Percentiles rank a stretch among this genome's conserved stretches.
These are phyloP conservation scores for Claviceps paspali DNA, from an alignment of 2,329 filamentous ascomycete species.

Conservation along the genomic window DNA sequence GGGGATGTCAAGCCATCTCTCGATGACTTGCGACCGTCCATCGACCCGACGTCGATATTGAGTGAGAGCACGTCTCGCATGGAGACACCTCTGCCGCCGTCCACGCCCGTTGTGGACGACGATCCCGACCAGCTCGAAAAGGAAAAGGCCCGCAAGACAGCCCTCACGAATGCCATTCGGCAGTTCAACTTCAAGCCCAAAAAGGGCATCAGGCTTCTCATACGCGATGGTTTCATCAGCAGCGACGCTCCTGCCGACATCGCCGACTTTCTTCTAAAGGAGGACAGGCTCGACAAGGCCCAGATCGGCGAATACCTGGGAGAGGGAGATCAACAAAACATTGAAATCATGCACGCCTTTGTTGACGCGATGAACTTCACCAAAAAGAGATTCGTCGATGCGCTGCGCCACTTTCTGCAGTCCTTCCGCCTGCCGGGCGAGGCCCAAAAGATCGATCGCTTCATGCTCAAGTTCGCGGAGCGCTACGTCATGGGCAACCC, in stretches of 20 bases:
- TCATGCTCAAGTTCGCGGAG: slow-evolving; percentile 98
- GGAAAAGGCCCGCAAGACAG: slow-evolving; percentile 87
- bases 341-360: slow-evolving; percentile 97
- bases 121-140: slow-evolving; percentile 90
- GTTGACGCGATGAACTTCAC: slow-evolving; percentile 91
- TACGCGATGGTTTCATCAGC: slow-evolving; percentile 75
- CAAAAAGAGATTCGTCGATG: slow-evolving; percentile 83
- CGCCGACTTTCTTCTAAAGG: slow-evolving; percentile 64
- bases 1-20: slow-evolving; percentile 23
- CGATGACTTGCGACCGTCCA: slow-evolving; percentile 39
- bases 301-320: slow-evolving; percentile 89
- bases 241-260: slow-evolving; percentile 69
- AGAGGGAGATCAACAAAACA: slow-evolving; percentile 83
- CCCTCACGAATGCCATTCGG: slow-evolving; percentile 71
- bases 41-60: slow-evolving; percentile 53
- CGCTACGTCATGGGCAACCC: slow-evolving; percentile 90
- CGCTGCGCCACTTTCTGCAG: slow-evolving; percentile 80
- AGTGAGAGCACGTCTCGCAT: slow-evolving; percentile 46
- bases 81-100: slow-evolving; percentile 41
- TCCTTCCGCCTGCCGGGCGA: slow-evolving; percentile 91
- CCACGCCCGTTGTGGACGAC: slow-evolving; percentile 63
- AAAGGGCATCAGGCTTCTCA: slow-evolving; percentile 68
- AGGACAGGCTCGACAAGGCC: slow-evolving; percentile 78
- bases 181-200: slow-evolving; percentile 99
- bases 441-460: slow-evolving; percentile 96